Conservation (phyloP, 805 yeast species). For the Lachancea quebecensis region DNA sequence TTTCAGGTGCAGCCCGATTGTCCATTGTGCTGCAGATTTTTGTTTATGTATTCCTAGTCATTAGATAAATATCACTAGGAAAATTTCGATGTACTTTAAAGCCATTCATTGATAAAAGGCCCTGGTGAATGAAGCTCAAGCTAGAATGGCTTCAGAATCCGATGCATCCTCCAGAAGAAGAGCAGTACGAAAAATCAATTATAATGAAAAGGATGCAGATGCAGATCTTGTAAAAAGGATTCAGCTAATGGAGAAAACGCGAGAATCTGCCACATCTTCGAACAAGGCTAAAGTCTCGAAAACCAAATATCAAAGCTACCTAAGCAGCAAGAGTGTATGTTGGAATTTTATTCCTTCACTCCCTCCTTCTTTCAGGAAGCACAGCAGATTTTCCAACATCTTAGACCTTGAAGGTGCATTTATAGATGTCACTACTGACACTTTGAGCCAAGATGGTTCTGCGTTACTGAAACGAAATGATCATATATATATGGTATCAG, state of each 20-base stretch:
- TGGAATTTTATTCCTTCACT: conserved; percentile 32
- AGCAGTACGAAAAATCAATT: conserved; percentile 20
- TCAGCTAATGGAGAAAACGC: conserved; percentile 14
- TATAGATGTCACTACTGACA: conserved; percentile 26
- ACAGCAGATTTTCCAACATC: conserved; percentile 32
- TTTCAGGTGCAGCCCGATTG: conserved; percentile 51
- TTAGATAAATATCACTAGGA: not conserved
- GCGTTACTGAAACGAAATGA: conserved; percentile 37
- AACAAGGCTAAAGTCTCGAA: conserved; percentile 5
- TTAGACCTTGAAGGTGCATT: conserved; percentile 36
- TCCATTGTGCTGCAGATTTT: not conserved
- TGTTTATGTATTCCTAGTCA: not conserved
- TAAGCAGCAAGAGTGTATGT: conserved; percentile 17
- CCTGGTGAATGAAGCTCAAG: not conserved
- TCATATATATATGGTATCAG: conserved; percentile 74
- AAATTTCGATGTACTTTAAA: not conserved
- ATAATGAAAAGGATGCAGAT: conserved; percentile 26
- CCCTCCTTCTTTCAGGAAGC: conserved; percentile 26
- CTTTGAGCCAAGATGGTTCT: conserved; percentile 17
- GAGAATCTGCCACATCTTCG: conserved; percentile 1
- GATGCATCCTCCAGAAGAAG: conserved; percentile 11
- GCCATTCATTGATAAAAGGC: not conserved
- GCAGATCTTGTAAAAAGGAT: conserved; percentile 19
- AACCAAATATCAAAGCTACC: conserved; percentile 19
- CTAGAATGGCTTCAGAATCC: not conserved